Conservation (phyloP, 768 basidiomycete species). For the Naganishia vishniacii region DNA sequence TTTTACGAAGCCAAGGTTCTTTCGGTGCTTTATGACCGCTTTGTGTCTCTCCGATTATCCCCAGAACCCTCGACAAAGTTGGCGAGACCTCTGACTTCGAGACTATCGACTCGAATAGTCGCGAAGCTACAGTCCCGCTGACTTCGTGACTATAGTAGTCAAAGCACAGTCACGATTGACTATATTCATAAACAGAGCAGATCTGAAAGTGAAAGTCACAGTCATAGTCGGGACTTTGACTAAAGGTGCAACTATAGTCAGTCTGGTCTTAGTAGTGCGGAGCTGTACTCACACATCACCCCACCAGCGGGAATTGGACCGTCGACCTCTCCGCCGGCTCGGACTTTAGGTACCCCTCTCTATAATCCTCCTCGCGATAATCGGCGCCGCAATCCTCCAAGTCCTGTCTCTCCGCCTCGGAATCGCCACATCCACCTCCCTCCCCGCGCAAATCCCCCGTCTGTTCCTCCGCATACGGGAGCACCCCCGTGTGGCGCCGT, state of each 20-base stretch:
- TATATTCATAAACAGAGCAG: neutral
- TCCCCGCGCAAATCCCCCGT: slow-evolving; percentile 38
- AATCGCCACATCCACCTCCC: slow-evolving; percentile 43
- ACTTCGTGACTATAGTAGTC: neutral
- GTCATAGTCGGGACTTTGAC: neutral
- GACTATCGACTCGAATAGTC: neutral
- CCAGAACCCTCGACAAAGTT: too few species aligned
- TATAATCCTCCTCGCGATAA: slow-evolving; percentile 71
- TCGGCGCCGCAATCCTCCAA: slow-evolving; percentile 77
- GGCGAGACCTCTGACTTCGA: neutral
- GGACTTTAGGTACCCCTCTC: slow-evolving; percentile 82
- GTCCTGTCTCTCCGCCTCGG: slow-evolving; percentile 74
- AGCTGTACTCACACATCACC: neutral
- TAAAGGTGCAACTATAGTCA: neutral
- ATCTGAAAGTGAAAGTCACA: neutral
- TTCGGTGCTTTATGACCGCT: too few species aligned
- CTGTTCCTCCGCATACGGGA: slow-evolving; percentile 40
- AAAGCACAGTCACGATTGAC: neutral
- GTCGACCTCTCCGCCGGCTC: slow-evolving; percentile 85
- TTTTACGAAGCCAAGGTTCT: too few species aligned
- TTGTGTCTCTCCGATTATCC: too few species aligned
- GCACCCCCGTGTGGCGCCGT: slow-evolving; percentile 22
- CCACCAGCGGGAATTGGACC: slow-evolving; percentile 76
- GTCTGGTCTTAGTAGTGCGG: neutral
- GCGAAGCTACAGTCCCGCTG: neutral